Evolutionary conservation across 768 basidiomycete genomes (phyloP).

Genomic region (Mycena epipterygia): DNA sequence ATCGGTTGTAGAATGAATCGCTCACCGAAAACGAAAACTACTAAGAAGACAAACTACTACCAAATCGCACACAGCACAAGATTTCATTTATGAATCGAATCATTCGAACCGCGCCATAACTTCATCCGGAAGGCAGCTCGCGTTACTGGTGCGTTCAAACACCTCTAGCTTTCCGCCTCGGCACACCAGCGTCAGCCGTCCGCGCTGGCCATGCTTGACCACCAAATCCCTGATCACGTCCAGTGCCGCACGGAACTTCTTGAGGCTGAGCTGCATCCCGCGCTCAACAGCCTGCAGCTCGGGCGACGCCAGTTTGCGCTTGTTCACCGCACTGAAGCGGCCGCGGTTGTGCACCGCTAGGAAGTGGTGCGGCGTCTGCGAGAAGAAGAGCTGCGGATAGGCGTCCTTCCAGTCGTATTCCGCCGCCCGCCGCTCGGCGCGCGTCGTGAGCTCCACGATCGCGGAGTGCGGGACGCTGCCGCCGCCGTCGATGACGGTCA

Average conservation of each 20-base stretch:
- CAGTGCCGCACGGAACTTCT: conserved; percentile 55
- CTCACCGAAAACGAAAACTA: too few relatives aligned
- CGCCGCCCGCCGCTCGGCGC: conserved; percentile 47
- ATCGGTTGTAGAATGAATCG: too few relatives aligned
- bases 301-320: conserved; percentile 56
- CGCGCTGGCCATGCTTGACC: conserved; percentile 64
- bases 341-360: conserved; percentile 72
- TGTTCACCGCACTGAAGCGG: conserved; percentile 63
- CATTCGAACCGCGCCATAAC: conserved; percentile 52
- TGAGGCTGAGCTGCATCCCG: conserved; percentile 51
- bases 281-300: conserved; percentile 50
- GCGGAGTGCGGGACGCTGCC: conserved; percentile 55
- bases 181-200: conserved; percentile 69
- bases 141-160: conserved; percentile 60
- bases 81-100: too few relatives aligned
- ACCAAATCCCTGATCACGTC: conserved; percentile 63
- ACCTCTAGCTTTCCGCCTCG: conserved; percentile 60
- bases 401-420: conserved; percentile 69
- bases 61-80: too few relatives aligned
- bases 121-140: conserved; percentile 61
- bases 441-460: conserved; percentile 63
- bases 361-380: conserved; percentile 74
- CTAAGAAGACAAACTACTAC: background rate
- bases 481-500: conserved; percentile 43
- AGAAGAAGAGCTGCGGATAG: conserved; percentile 78